These are phyloP conservation scores for Rhynchospora breviuscula DNA, from an alignment of 176 grass and related monocot genomes.

Conservation along the genomic window DNA sequence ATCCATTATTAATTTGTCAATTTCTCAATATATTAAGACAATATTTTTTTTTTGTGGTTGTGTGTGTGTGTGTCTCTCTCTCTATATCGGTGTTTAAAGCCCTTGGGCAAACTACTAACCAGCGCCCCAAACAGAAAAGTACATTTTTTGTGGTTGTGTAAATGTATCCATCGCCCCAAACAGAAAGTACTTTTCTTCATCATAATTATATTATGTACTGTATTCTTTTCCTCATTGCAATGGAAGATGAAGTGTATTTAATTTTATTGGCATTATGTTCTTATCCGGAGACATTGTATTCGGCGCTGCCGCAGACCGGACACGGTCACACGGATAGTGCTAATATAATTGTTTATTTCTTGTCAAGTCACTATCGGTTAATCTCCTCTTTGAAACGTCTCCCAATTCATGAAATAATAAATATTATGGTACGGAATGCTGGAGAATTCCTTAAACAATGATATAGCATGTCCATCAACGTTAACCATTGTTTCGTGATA, in stretches of 20 bases:
- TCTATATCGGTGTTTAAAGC: too few relatives aligned
- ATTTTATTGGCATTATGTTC: not conserved
- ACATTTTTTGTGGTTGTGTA: too few relatives aligned
- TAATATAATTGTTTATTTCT: not conserved
- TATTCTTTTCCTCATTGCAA: not conserved
- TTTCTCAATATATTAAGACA: too few relatives aligned
- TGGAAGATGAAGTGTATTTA: not conserved
- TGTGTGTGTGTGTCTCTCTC: too few relatives aligned
- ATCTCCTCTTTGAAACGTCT: not conserved
- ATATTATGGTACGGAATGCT: not conserved
- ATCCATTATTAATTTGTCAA: too few relatives aligned
- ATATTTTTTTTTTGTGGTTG: too few relatives aligned
- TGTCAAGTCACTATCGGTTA: not conserved
- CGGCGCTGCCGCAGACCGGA: not conserved
- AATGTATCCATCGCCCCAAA: too few relatives aligned
- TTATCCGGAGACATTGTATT: not conserved
- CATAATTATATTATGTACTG: too few relatives aligned
- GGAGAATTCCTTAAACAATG: not conserved
- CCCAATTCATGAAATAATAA: not conserved
- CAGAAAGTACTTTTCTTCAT: too few relatives aligned
- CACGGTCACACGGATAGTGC: not conserved
- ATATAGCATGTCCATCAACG: not conserved
- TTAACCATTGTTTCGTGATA: not conserved
- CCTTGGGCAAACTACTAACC: too few relatives aligned
- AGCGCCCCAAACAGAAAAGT: too few relatives aligned